Base-by-base conservation (phyloP, 2,329 filamentous ascomycete species). In the Teratosphaeria pseudoeucalypti region DNA sequence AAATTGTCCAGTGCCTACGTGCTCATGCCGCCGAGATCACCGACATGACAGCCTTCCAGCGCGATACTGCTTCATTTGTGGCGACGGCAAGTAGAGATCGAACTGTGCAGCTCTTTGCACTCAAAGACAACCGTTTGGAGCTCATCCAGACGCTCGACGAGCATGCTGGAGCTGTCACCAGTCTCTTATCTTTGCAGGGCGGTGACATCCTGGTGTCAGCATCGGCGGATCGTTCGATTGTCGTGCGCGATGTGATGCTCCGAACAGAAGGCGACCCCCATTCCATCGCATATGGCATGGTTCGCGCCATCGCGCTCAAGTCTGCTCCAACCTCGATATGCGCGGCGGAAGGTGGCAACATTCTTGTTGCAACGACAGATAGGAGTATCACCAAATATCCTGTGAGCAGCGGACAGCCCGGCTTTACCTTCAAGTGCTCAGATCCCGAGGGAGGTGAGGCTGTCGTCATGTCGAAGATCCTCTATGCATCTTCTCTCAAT, bases 121-220 rank as follows among this genome's bases (percentile, higher is more conserved):
- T 95, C 73, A 60, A 52, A 11, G 60, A 64, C 14, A 58, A 60
- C 12, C 57, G 60, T n/a, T 61, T 74, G 11, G 83, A 88, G 60
- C 82, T 96, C 60, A 83, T 96, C 57, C 94, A 99, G 72, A 99
- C 94, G 0, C 82, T 97, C 70, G 85, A 89, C 59, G 92, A 99
- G 66, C 95, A 97, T 73, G 85, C 91, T 34, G 90, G 91, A 26
- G 89, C 89, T 63, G 92, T 99, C 19, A 87, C 82, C 58, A 85
- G 86, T 32, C 76, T 96, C 32, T 79, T 92, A 9, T 90, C 95
- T 60, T 83, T 88, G 2, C 82, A 87, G 52, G 83, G 90, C 71
- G 85, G 85, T 4, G 78, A 80, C 49, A 61, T 67, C 16, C 76
- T 97, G 53, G 80, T 97, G 23, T 96, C 94, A 0, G 92, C 88